Percentiles rank a stretch among this genome's conserved stretches.
These are phyloP conservation scores for Bathelium albidoporum DNA, from an alignment of 495 filamentous ascomycete species.

Conservation along the genomic window DNA sequence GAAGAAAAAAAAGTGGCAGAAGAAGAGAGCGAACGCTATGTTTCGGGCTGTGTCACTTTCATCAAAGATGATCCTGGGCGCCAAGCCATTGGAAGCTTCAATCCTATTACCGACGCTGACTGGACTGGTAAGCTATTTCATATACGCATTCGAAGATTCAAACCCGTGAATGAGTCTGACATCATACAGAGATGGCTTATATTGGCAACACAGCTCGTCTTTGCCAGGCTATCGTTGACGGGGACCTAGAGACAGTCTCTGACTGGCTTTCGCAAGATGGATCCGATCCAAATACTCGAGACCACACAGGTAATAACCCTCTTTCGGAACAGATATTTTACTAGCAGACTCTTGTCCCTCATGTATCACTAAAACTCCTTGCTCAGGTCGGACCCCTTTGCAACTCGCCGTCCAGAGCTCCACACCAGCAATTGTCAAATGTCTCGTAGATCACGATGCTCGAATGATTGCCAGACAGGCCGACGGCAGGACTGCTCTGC, in stretches of 20 bases:
- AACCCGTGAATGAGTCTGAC: too few relatives aligned
- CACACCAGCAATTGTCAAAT: conserved; percentile 56
- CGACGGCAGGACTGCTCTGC: conserved; percentile 69
- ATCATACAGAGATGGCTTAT: conserved; percentile 48
- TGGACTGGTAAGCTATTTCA: conserved; percentile 44
- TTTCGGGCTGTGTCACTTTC: conserved; percentile 60
- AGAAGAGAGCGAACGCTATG: conserved; percentile 60
- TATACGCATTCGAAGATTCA: too few relatives aligned
- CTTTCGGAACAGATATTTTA: too few relatives aligned
- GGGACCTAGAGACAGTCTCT: conserved; percentile 53
- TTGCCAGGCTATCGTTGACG: conserved; percentile 66
- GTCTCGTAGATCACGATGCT: conserved; percentile 60
- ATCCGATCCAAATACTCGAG: conserved; percentile 51
- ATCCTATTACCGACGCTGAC: conserved; percentile 68
- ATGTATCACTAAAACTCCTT: too few relatives aligned
- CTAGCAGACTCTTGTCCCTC: too few relatives aligned
- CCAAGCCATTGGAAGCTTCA: conserved; percentile 61
- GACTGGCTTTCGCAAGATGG: conserved; percentile 55
- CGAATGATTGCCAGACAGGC: conserved; percentile 59
- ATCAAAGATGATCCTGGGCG: conserved; percentile 70
- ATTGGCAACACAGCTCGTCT: conserved; percentile 59
- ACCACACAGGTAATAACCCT: too few relatives aligned
- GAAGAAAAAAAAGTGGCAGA: conserved; percentile 60
- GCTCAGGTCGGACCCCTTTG: conserved; percentile 67
- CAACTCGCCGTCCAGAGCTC: conserved; percentile 62